These are phyloP conservation scores for Aspergillus baeticus DNA, from an alignment of 495 filamentous ascomycete genomes.

Conservation along the genomic window DNA sequence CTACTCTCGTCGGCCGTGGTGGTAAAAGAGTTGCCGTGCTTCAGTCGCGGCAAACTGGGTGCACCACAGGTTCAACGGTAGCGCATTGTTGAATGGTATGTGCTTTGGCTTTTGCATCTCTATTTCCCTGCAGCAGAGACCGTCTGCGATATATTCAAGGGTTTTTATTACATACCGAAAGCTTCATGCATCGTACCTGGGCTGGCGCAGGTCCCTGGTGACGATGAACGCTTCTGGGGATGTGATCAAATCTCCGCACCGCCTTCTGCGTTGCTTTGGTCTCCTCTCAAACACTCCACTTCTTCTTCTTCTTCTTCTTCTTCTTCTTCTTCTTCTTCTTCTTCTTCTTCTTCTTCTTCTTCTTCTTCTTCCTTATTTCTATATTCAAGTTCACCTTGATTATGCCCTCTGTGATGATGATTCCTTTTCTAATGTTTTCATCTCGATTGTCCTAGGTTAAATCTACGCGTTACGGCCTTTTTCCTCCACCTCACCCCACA, in stretches of 20 bases:
- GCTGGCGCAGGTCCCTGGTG: slow-evolving; percentile 27
- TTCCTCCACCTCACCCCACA: slow-evolving; percentile 21
- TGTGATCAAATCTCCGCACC: slow-evolving; percentile 51
- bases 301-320: slow-evolving; percentile 16
- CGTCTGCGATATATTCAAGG: neutral
- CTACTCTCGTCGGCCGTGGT: slow-evolving; percentile 24
- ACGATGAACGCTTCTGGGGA: slow-evolving; percentile 35
- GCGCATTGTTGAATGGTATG: slow-evolving; percentile 50
- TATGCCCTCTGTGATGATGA: neutral
- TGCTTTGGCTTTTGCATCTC: slow-evolving; percentile 28
- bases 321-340: slow-evolving; percentile 16
- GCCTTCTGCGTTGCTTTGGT: slow-evolving; percentile 38
- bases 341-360: slow-evolving; percentile 15
- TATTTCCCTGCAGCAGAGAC: slow-evolving; percentile 1
- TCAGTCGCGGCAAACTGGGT: slow-evolving; percentile 40
- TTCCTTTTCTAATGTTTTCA: slow-evolving; percentile 9
- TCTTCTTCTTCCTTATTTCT: slow-evolving; percentile 10
- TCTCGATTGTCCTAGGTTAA: slow-evolving; percentile 11
- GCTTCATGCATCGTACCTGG: slow-evolving; percentile 8
- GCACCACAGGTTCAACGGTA: slow-evolving; percentile 33
- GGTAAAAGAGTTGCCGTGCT: slow-evolving; percentile 30
- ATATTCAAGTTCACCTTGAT: neutral
- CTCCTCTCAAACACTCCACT: slow-evolving; percentile 13
- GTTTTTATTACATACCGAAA: neutral
- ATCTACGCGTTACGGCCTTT: slow-evolving; percentile 1